Evolutionary conservation across 2,329 filamentous ascomycete species (phyloP).

Genomic region (Metarhizium sp.): DNA sequence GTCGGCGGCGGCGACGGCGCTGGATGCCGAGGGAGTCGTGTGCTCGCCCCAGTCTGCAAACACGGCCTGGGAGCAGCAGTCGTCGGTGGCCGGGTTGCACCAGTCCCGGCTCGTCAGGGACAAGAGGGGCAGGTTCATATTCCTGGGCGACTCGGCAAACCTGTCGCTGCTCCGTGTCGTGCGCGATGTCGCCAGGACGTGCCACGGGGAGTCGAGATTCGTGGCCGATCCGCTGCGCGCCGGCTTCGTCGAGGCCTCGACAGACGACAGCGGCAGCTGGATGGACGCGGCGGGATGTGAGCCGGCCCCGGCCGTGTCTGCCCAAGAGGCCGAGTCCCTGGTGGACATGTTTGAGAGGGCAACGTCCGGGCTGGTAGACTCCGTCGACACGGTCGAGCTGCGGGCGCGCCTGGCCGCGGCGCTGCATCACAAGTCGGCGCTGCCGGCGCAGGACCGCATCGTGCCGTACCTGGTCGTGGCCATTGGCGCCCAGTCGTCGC

Average conservation of each 20-base stretch:
- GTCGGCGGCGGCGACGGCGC: no score
- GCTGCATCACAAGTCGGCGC: no score
- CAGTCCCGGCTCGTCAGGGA: slow-evolving; percentile 2
- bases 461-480: no score
- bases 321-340: neutral
- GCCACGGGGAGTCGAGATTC: neutral
- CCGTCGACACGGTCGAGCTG: no score
- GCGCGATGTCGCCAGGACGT: no score
- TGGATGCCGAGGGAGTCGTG: neutral
- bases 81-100: neutral
- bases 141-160: no score
- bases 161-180: no score
- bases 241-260: neutral
- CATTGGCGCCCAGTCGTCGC: no score
- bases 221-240: neutral
- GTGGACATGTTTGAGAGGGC: neutral
- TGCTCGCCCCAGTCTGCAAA: neutral
- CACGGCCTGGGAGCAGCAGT: neutral
- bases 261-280: neutral
- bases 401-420: no score
- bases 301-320: neutral
- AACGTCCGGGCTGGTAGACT: neutral
- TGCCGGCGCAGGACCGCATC: no score
- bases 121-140: neutral
- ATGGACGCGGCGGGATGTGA: neutral